Base-by-base conservation (phyloP, 1,139 yeast genomes). In the Zhuliangozyma parablackwelliae region DNA sequence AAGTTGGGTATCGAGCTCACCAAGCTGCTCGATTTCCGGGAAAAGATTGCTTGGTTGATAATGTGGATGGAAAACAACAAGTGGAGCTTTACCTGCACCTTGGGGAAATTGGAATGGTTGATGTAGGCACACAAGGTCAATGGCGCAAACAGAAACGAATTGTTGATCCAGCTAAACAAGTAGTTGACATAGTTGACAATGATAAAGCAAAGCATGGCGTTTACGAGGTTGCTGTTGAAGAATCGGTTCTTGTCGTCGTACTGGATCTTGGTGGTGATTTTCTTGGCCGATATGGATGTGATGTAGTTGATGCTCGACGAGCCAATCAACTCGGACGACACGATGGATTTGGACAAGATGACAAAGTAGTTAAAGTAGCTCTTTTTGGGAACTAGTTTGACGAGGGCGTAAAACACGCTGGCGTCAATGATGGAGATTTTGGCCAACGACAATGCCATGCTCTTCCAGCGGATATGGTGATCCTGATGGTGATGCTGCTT, bases 271-370 rank as follows among this genome's bases (percentile, higher is more conserved):
- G 46, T 37, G 46, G 49, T 41, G 47, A 49, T 36, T 35, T 46
- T 48, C 35, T 44, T 48, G 26, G 44, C 33, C 6, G 49, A 41
- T 9, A 48, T 46, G 8, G 50, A 43, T 23, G 45, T 46, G 24
- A 42, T 44, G 34, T 44, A 45, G 28, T 47, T 47, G 13, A 50
- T 42, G 7, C 49, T 44, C 7, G 51, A 45, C 7, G 72, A 54
- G 2, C 80, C 79, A 10, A 75, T 68, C 34, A 76, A 50, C 36
- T 69, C 75, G 30, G 75, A 62, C 1, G 80, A 69, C n/a, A 76
- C 56, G 25, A 75, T 64, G 3, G 79, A 66, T 46, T 74, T 73
- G 9, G 80, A 70, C 36, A 76, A 57, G 10, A 74, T 48, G 21
- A 66, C 63, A 23, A 72, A 50, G 47, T 70, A 70, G 32, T 63